A percentile compares a stretch with the other conserved stretches of the same genome.
Evolutionary conservation across 768 basidiomycete species (phyloP).

Genomic region (Tephrocybe sp.): DNA sequence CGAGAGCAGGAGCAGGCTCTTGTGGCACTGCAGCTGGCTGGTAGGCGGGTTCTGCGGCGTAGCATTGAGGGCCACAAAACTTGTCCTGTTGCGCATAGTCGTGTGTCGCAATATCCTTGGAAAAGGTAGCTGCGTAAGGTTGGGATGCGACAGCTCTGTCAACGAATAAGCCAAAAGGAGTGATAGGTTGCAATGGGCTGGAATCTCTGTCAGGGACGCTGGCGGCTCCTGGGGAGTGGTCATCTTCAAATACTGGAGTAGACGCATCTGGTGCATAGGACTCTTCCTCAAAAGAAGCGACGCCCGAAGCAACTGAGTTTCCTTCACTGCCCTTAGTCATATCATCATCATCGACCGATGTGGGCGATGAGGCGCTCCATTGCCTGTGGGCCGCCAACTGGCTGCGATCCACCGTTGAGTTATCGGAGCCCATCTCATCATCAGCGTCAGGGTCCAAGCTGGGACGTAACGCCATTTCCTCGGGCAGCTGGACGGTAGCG

Average conservation of each 20-base stretch:
- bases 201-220: conserved; percentile 54
- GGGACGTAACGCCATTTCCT: conserved; percentile 11
- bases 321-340: conserved; percentile 27
- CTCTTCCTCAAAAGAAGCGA: conserved; percentile 26
- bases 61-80: conserved; percentile 19
- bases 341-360: conserved; percentile 21
- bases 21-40: conserved; percentile 31
- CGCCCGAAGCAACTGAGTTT: conserved; percentile 14
- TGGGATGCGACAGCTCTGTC: conserved; percentile 65
- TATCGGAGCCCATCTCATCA: conserved; percentile 45
- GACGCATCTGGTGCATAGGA: conserved; percentile 47
- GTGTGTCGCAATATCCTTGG: conserved; percentile 11
- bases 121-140: conserved; percentile 5
- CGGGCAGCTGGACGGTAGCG: conserved; percentile 17
- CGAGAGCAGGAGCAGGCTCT: conserved; percentile 39
- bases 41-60: conserved; percentile 23
- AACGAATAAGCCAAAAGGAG: conserved; percentile 75
- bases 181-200: conserved; percentile 73
- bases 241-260: conserved; percentile 63
- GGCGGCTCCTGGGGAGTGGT: conserved; percentile 53
- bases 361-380: conserved; percentile 33
- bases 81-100: conserved; percentile 14
- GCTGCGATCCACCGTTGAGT: conserved; percentile 31
- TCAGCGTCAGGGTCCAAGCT: conserved; percentile 35
- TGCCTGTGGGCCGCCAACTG: conserved; percentile 36